Conservation (phyloP, 441 rosid genomes). For the Jatropha multifida region DNA sequence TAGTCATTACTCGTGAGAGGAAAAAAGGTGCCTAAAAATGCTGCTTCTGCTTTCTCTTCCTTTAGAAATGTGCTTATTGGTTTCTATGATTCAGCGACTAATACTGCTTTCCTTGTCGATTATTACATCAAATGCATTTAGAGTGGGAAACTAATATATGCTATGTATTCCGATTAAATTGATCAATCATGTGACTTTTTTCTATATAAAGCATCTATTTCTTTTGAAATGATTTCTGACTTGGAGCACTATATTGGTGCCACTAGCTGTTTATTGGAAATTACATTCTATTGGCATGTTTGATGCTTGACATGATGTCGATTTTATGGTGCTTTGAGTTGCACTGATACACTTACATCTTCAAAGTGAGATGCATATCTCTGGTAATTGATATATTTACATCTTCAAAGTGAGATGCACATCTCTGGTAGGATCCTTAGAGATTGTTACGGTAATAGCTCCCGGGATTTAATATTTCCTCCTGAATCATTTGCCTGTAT, state of each 20-base stretch:
- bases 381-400: too few species aligned
- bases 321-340: not conserved
- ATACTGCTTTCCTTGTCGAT: slow-evolving; percentile 5
- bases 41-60: slow-evolving; percentile 4
- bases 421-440: not conserved
- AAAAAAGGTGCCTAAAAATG: not conserved
- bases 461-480: not conserved
- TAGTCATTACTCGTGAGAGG: slow-evolving; percentile 4
- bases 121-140: not conserved
- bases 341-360: too few species aligned
- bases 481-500: slow-evolving; percentile 1
- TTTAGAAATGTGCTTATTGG: not conserved
- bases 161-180: not conserved
- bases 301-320: not conserved
- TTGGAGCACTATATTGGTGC: not conserved
- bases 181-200: not conserved
- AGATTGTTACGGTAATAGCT: not conserved
- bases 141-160: not conserved
- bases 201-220: not conserved
- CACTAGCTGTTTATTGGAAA: not conserved
- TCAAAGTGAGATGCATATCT: too few species aligned
- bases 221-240: not conserved
- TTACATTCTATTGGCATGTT: not conserved
- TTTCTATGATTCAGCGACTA: not conserved
- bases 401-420: too few species aligned